Evolutionary conservation across 352 stramenopile genomes (phyloP).

Genomic region (Globisporangium yorkense): DNA sequence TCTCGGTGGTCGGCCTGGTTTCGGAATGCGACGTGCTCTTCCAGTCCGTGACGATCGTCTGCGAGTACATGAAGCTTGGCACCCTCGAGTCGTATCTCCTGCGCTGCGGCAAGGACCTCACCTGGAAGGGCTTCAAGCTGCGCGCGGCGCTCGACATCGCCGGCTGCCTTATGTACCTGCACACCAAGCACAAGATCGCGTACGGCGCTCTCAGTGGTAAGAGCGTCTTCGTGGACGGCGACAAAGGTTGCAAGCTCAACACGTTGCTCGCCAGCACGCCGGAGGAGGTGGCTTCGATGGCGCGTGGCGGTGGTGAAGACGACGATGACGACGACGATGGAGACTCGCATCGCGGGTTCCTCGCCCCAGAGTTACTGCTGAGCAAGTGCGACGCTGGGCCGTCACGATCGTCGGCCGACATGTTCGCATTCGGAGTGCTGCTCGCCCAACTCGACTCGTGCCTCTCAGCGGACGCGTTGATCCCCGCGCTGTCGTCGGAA

Average conservation of each 20-base stretch:
- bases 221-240: slow-evolving; percentile 66
- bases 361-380: slow-evolving; percentile 52
- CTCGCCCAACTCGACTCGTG: slow-evolving; percentile 52
- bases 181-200: slow-evolving; percentile 61
- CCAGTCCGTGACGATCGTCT: slow-evolving; percentile 57
- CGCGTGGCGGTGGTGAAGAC: slow-evolving; percentile 2
- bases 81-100: slow-evolving; percentile 58
- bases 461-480: slow-evolving; percentile 58
- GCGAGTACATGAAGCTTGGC: slow-evolving; percentile 63
- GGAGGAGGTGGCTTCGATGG: slow-evolving; percentile 13
- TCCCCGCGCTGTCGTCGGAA: slow-evolving; percentile 28
- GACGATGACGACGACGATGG: background rate
- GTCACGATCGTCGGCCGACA: slow-evolving; percentile 44
- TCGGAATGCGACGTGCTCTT: slow-evolving; percentile 28
- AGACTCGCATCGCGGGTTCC: slow-evolving; percentile 23
- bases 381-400: slow-evolving; percentile 17
- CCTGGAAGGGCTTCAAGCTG: slow-evolving; percentile 77
- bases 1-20: slow-evolving; percentile 53
- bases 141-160: slow-evolving; percentile 62
- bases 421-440: slow-evolving; percentile 74
- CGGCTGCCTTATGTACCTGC: slow-evolving; percentile 67
- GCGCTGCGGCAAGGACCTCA: slow-evolving; percentile 27
- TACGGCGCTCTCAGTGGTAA: slow-evolving; percentile 66
- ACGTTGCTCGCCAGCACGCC: slow-evolving; percentile 62
- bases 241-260: slow-evolving; percentile 76